Conservation (phyloP, 768 basidiomycete genomes). For the Hypholoma fasciculare region DNA sequence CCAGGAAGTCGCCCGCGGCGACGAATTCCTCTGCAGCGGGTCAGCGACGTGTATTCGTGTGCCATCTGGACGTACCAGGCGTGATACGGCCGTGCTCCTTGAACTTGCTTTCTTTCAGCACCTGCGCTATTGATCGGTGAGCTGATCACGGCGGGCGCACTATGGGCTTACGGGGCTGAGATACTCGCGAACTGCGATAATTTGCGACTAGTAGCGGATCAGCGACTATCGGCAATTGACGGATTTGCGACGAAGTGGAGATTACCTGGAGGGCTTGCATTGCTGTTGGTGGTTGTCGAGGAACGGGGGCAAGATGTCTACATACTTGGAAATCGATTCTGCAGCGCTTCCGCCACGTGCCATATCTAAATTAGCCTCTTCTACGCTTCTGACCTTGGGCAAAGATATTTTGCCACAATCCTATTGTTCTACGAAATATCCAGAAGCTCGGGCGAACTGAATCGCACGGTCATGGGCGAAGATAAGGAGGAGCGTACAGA, state of each 20-base stretch:
- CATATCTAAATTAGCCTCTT: conserved; percentile 10
- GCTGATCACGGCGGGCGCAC: conserved; percentile 15
- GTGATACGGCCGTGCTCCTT: conserved; percentile 98
- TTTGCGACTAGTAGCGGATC: conserved; percentile 66
- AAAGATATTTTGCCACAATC: no score
- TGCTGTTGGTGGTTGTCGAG: conserved; percentile 16
- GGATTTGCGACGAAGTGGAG: not conserved
- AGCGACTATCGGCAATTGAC: not conserved
- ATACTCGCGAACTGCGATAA: conserved; percentile 93
- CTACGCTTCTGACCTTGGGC: not conserved
- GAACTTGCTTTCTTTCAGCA: conserved; percentile 97
- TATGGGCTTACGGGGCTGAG: conserved; percentile 74
- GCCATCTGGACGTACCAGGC: conserved; percentile 59
- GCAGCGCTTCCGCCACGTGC: conserved; percentile 28
- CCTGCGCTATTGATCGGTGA: conserved; percentile 50
- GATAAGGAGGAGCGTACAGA: no score
- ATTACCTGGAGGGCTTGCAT: conserved; percentile 46
- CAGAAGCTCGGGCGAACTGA: not conserved
- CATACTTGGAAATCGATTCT: conserved; percentile 29
- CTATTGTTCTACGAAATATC: not conserved
- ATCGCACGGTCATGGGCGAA: no score
- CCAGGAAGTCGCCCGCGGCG: conserved; percentile 94
- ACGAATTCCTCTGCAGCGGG: conserved; percentile 85
- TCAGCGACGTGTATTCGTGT: conserved; percentile 16
- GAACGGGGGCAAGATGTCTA: conserved; percentile 16